A percentile compares a stretch with the other conserved stretches of the same genome.
phyloP scores from a whole-genome alignment of 2,329 filamentous ascomycete species.

The Monilinia polystroma region DNA sequence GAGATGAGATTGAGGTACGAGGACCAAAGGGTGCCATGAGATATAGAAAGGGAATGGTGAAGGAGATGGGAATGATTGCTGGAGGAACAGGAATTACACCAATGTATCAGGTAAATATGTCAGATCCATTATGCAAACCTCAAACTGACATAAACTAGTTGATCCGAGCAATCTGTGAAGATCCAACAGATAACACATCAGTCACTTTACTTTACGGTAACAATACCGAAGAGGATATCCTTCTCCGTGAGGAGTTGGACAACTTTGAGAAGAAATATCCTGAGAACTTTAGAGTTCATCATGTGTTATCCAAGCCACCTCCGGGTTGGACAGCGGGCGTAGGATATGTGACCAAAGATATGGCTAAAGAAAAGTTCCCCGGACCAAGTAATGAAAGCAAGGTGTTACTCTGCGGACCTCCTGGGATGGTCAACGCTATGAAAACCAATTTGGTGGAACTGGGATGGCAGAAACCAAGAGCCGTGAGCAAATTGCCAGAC shows the following conservation, averaged over 20 bases:
- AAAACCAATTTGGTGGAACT: slow-evolving; percentile 52
- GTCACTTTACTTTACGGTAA: slow-evolving; percentile 61
- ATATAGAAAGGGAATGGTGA: slow-evolving; percentile 47
- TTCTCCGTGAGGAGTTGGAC: slow-evolving; percentile 57
- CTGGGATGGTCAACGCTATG: slow-evolving; percentile 57
- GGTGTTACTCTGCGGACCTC: slow-evolving; percentile 60
- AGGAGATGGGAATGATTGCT: slow-evolving; percentile 55
- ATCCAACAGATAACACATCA: slow-evolving; percentile 56
- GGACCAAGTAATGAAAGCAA: slow-evolving; percentile 48
- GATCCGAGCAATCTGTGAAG: slow-evolving; percentile 62
- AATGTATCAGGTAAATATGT: slow-evolving; percentile 47
- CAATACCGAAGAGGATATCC: slow-evolving; percentile 57
- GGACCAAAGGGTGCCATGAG: slow-evolving; percentile 58
- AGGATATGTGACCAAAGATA: slow-evolving; percentile 52
- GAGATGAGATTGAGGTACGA: slow-evolving; percentile 52
- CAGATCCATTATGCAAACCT: background rate
- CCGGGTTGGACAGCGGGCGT: slow-evolving; percentile 49
- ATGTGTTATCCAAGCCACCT: slow-evolving; percentile 52
- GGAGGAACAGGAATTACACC: slow-evolving; percentile 55
- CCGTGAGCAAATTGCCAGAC: slow-evolving; percentile 53
- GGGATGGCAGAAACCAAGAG: slow-evolving; percentile 52
- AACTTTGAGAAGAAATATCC: slow-evolving; percentile 51
- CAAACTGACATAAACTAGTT: slow-evolving; percentile 42
- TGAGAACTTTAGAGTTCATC: slow-evolving; percentile 54
- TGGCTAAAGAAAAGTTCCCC: slow-evolving; percentile 53